Evolutionary conservation across 495 filamentous ascomycete genomes (phyloP).

Genomic region (Daldinia caldariorum): DNA sequence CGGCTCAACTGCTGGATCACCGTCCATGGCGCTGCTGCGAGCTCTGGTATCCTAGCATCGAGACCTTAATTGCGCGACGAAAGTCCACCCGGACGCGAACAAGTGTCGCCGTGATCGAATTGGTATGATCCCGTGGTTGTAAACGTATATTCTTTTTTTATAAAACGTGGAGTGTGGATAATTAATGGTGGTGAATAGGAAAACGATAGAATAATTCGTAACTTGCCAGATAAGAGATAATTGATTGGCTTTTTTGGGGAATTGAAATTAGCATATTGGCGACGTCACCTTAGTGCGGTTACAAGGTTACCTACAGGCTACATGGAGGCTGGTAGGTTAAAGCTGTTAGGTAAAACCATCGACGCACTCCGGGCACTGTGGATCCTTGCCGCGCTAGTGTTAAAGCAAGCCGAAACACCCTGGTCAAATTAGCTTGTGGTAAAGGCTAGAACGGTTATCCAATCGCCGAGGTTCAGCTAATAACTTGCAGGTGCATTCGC

Average conservation of each 20-base stretch:
- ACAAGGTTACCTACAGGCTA: conserved; percentile 12
- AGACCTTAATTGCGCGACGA: conserved; percentile 6
- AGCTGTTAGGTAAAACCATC: conserved; percentile 1
- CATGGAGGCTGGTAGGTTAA: too few relatives aligned
- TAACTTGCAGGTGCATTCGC: conserved; percentile 2
- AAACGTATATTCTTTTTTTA: neutral
- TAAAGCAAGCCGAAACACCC: conserved; percentile 17
- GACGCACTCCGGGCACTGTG: conserved; percentile 17
- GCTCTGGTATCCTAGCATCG: conserved; percentile 27
- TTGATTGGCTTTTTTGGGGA: conserved; percentile 4
- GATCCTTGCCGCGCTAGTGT: conserved; percentile 25
- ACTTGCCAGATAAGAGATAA: conserved; percentile 29
- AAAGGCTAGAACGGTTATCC: conserved; percentile 6
- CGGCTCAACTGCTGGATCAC: conserved; percentile 80
- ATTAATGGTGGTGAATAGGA: conserved; percentile 5
- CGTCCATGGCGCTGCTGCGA: conserved; percentile 69
- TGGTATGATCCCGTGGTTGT: neutral
- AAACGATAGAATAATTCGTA: conserved; percentile 17
- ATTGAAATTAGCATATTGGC: conserved; percentile 13
- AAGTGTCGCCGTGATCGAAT: conserved; percentile 1
- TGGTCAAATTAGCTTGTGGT: conserved; percentile 12
- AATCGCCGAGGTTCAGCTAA: conserved; percentile 16
- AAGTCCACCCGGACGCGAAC: neutral
- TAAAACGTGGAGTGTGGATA: neutral
- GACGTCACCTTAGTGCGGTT: conserved; percentile 35